Evolutionary conservation across 345 rosid genomes (phyloP), one percentile per base, ranked within the genome.

Genomic region (Syzygium grande): DNA sequence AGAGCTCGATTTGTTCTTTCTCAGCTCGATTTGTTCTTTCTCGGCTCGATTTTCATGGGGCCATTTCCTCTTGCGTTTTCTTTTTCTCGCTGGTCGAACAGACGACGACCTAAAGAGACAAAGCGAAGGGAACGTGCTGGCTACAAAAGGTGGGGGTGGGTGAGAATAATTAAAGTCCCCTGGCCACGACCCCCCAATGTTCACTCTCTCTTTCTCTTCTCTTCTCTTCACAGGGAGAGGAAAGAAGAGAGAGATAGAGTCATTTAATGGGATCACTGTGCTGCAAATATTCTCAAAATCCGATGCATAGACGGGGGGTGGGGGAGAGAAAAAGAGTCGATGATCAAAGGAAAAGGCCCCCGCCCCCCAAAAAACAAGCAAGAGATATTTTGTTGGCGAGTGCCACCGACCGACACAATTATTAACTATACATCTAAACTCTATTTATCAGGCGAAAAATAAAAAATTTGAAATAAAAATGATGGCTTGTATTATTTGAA

Each of bases 261-360:
- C 91, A 91, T 91, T 92, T 86, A 89, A 87, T 90, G 80, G 90
- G 27, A 61, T 19, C 53, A 73, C 65, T 86, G 79, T 52, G 46
- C 78, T 77, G 85, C 88, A 46, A 63, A 63, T 38, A 61, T 78
- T 77, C 89, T 84, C 90, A 89, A 89, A 91, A 89, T 89, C 90
- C 91, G 90, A 89, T 29, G 89, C 92, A 59, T 22, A 43, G 29
- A 17, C 51, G 83, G 21, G 38, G 61, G 25, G 65, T 55, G 38
- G 61, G 25, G 65, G 80, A 41, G 80, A 38, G 51, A 51, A 85
- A 73, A 38, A 21, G 83, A 85, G 85, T 80, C 15, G 10, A 8
- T 9, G 59, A 55, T 55, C 59, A 22, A 55, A 25, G 59, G 59
- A 55, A 21, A 55, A 55, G 46, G 7, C 46, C 46, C 38, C 25